Evolutionary conservation across 2,329 filamentous ascomycete species (phyloP).

Genomic region (Graphilbum fragrans): DNA sequence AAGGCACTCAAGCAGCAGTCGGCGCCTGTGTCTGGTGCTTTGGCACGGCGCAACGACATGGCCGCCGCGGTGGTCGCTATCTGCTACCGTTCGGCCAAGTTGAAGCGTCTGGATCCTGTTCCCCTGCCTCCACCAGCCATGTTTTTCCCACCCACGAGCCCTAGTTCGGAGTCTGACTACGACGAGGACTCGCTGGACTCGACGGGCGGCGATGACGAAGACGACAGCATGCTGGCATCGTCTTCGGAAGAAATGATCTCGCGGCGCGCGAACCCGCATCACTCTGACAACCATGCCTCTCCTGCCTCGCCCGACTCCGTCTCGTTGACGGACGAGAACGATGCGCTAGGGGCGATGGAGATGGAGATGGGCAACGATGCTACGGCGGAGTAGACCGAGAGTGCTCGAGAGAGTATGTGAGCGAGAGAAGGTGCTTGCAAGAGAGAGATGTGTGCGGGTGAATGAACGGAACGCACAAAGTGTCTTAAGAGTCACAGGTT

Average conservation of each 20-base stretch:
- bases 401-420: too few relatives aligned
- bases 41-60: neutral
- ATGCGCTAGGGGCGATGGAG: neutral
- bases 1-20: constrained; percentile 14
- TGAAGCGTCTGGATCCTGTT: constrained; percentile 32
- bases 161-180: constrained; percentile 19
- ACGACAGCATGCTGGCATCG: constrained; percentile 17
- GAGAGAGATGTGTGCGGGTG: too few relatives aligned
- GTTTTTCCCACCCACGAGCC: constrained; percentile 36
- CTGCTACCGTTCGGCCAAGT: constrained; percentile 29
- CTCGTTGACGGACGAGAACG: constrained; percentile 25
- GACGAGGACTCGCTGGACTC: constrained; percentile 16
- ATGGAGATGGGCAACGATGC: too few relatives aligned
- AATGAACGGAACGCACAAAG: too few relatives aligned
- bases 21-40: constrained; percentile 4
- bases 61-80: constrained; percentile 21
- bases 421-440: too few relatives aligned
- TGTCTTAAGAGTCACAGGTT: too few relatives aligned
- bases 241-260: constrained; percentile 19
- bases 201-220: constrained; percentile 20
- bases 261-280: constrained; percentile 21
- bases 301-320: constrained; percentile 23
- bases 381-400: too few relatives aligned
- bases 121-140: constrained; percentile 39
- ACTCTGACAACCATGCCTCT: constrained; percentile 24